A percentile compares a stretch with the other conserved stretches of the same genome.
Conservation (phyloP, 2,329 filamentous ascomycete species). For the Penicillium sp. region DNA sequence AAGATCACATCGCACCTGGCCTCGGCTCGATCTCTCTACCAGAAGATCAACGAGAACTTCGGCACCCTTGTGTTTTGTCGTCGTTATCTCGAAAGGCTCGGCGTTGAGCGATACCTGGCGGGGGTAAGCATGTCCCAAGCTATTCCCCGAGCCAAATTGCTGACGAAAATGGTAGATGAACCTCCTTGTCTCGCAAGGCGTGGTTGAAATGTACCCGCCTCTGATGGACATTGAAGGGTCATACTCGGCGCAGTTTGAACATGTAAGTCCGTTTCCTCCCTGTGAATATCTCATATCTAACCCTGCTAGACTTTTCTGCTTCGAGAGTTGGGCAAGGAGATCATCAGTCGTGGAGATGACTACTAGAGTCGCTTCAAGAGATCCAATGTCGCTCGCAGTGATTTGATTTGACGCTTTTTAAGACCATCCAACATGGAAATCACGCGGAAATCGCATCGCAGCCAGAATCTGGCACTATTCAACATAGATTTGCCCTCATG, state of each 20-base stretch:
- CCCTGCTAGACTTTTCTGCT: conserved; percentile 51
- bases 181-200: conserved; percentile 57
- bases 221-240: conserved; percentile 61
- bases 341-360: conserved; percentile 29
- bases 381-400: neutral
- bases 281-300: conserved; percentile 15
- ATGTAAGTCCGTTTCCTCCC: conserved; percentile 36
- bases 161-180: conserved; percentile 53
- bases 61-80: conserved; percentile 63
- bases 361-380: neutral
- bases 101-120: conserved; percentile 59
- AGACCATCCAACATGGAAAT: conserved; percentile 1
- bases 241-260: conserved; percentile 67
- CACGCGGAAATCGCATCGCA: neutral
- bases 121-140: conserved; percentile 48
- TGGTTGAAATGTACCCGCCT: conserved; percentile 60
- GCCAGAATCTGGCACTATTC: neutral
- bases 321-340: conserved; percentile 51
- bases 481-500: neutral
- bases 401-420: neutral
- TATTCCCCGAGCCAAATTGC: neutral
- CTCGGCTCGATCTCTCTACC: conserved; percentile 59
- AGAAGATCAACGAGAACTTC: conserved; percentile 64
- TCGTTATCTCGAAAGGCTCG: conserved; percentile 66
- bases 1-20: conserved; percentile 44